phyloP scores from a whole-genome alignment of 2,329 filamentous ascomycete species.

The Hymenoscyphus scutula region DNA sequence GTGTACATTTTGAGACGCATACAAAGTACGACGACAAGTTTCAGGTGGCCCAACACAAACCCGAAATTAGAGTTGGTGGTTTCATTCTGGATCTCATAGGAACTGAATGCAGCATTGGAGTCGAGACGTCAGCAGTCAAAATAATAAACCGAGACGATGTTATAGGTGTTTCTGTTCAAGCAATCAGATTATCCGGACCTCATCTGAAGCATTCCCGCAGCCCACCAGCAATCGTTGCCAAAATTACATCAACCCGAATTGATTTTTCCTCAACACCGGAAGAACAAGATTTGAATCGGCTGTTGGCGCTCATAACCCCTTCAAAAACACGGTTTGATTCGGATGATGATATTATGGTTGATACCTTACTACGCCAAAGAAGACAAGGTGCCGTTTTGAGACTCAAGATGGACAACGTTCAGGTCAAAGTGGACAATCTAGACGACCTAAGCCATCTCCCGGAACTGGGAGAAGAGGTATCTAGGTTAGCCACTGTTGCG shows the following conservation, averaged over 20 bases:
- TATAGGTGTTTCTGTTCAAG: conserved; percentile 70
- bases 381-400: conserved; percentile 82
- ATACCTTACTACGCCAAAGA: conserved; percentile 82
- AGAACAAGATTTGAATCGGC: conserved; percentile 74
- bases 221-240: conserved; percentile 60
- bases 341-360: conserved; percentile 91
- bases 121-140: conserved; percentile 81
- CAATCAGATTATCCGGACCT: conserved; percentile 72
- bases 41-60: conserved; percentile 49
- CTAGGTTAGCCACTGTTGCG: conserved; percentile 79
- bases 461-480: conserved; percentile 72
- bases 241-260: conserved; percentile 64
- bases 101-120: conserved; percentile 68
- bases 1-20: conserved; percentile 58
- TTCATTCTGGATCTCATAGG: conserved; percentile 74
- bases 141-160: conserved; percentile 71
- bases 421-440: conserved; percentile 60
- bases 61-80: conserved; percentile 75
- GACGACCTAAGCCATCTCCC: conserved; percentile 66
- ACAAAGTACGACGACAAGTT: conserved; percentile 32
- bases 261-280: conserved; percentile 73
- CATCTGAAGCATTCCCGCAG: conserved; percentile 52
- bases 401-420: conserved; percentile 62
- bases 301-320: conserved; percentile 84
- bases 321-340: conserved; percentile 85